Base-by-base conservation (phyloP, 2,329 filamentous ascomycete species). In the Elsinoe fawcettii region DNA sequence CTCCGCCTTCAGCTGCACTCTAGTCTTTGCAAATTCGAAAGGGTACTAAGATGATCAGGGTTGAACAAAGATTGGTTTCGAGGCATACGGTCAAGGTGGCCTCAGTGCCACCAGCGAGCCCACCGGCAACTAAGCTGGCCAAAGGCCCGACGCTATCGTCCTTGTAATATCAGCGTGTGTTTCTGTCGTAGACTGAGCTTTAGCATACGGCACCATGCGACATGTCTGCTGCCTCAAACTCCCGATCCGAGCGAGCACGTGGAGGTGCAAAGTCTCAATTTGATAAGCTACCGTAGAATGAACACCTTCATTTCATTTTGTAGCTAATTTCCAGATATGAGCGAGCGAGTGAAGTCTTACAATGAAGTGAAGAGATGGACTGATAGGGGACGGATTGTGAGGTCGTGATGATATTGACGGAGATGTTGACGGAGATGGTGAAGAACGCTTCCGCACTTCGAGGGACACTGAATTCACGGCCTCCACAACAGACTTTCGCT, bases 11-110 rank as follows among this genome's bases (percentile, higher is more conserved):
- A 84, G 71, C 61, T 86, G 82, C 2, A 82, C 76, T 56, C 81
- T 73, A 0, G 83, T 86, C 69, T 87, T 87, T 56, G 83, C 82
- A 63, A 85, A 87, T 65, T 86, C 83, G 63, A 86, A 80, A 0
- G 83, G 83, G 66, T 85, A 85, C 66, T 69, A 18, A 51, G 14
- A 49, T 22, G 4, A 27, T 18, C 18, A 25, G 3, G 44, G 14
- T 34, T 7, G 16, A 11, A 44, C n/a, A 11, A 14, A 34, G 27
- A 54, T 22, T 20, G 23, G 11, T 18, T n/a, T n/a, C 20, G 32
- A 30, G 20, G 39, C 63, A 23, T 63, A 67, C 66, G 8, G 67
- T 70, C 14, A 64, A 62, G 20, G 65, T 64, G 7, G 65, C 69
- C 56, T 70, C 68, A 9, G 69, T 62, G 23, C 67, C 67, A 34